A percentile compares a stretch with the other conserved stretches of the same genome.
Conservation (phyloP, 345 rosid genomes). For the Camelina hispida region DNA sequence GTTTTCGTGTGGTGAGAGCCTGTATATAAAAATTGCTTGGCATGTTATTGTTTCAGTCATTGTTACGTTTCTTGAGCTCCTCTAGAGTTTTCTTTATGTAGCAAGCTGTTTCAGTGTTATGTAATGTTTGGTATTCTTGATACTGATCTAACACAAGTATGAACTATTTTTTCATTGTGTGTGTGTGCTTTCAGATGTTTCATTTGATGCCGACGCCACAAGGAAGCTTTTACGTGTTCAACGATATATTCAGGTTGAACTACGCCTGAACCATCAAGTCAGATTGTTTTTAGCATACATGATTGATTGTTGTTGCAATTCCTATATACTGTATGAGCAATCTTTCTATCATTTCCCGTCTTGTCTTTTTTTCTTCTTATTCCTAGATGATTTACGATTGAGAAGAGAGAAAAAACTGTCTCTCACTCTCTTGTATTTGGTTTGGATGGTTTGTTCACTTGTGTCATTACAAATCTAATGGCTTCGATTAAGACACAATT, state of each 20-base stretch:
- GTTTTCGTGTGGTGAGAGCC: background rate
- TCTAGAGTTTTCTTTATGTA: background rate
- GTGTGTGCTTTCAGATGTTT: slow-evolving; percentile 70
- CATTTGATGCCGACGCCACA: slow-evolving; percentile 97
- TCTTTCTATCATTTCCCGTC: slow-evolving; percentile 2
- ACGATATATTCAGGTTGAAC: slow-evolving; percentile 98
- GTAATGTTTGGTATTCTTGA: background rate
- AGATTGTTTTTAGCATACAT: slow-evolving; percentile 24
- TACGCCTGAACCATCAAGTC: slow-evolving; percentile 62
- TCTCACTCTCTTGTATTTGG: slow-evolving; percentile 17
- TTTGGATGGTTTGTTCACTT: slow-evolving; percentile 28
- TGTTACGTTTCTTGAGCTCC: background rate
- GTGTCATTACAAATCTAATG: slow-evolving; percentile 20
- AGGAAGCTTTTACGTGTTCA: slow-evolving; percentile 89
- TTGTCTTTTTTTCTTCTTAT: background rate
- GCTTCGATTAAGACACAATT: slow-evolving; percentile 7
- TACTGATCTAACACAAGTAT: slow-evolving; percentile 17
- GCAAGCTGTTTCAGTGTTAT: background rate
- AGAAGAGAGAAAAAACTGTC: slow-evolving; percentile 1
- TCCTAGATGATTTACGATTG: slow-evolving; percentile 16
- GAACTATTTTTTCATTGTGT: slow-evolving; percentile 21
- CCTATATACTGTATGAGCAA: slow-evolving; percentile 31
- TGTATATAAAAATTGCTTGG: background rate
- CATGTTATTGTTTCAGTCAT: slow-evolving; percentile 8
- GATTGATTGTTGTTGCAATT: background rate